phyloP scores from a whole-genome alignment of 192 early-diverging fungal species.

The Pecoramyces ruminantium region DNA sequence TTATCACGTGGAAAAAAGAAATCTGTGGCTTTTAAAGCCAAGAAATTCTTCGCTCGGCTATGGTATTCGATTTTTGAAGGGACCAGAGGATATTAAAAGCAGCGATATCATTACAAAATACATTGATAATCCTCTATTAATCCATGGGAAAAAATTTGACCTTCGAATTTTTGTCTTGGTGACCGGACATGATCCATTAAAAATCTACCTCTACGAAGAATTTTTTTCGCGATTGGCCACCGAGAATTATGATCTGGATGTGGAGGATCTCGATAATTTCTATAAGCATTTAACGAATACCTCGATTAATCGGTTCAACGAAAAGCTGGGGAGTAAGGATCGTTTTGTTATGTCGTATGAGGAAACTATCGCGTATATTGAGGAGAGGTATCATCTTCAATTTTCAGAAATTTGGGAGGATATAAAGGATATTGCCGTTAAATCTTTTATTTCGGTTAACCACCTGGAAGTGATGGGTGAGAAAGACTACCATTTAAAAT shows the following conservation, averaged over 20 bases:
- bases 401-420: conserved; percentile 10
- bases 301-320: conserved; percentile 16
- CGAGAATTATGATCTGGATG: conserved; percentile 8
- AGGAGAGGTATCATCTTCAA: conserved; percentile 5
- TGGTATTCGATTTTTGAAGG: too few relatives aligned
- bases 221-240: conserved; percentile 19
- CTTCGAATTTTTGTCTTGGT: conserved; percentile 21
- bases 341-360: conserved; percentile 10
- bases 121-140: conserved; percentile 18
- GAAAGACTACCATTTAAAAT: not conserved
- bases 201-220: conserved; percentile 16
- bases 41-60: too few relatives aligned
- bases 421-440: conserved; percentile 16
- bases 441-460: conserved; percentile 18
- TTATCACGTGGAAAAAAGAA: too few relatives aligned
- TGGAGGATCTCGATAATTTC: conserved; percentile 11
- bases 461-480: not conserved
- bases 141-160: conserved; percentile 22
- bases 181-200: conserved; percentile 21
- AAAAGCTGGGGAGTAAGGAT: conserved; percentile 2
- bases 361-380: conserved; percentile 14
- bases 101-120: conserved; percentile 4
- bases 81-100: too few relatives aligned
- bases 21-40: too few relatives aligned
- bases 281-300: conserved; percentile 29